Base-by-base conservation (phyloP, 306 rosid species). In the Citrullus colocynthis region DNA sequence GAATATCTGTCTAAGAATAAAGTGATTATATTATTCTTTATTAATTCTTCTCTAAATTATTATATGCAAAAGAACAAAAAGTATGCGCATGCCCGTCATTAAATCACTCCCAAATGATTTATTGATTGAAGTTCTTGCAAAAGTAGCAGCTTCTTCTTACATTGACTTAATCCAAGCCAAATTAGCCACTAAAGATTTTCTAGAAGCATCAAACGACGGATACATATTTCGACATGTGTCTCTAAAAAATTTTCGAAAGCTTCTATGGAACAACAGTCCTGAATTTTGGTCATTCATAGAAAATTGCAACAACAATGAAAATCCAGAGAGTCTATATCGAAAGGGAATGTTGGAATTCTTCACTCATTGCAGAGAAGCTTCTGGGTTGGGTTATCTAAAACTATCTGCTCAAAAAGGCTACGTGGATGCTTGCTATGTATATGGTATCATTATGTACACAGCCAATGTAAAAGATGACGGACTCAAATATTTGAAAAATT, bases 321-420 rank as follows among this genome's bases (percentile, higher is more conserved):
- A 88, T n/a, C 7, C 63, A 1, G 87, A 86, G 56, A 79, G 81
- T 49, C 5, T 62, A 5, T 88, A 81, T 21, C 83, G 86, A 5
- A 83, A 79, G 24, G 92, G 88, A 2, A 81, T 84, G 86, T 18
- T 82, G 0, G 80, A 81, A 17, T 88, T 80, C n/a, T 84, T 88
- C 15, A 64, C 54, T 1, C 32, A 6, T 32, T 13, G 11, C 1
- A 30, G 0, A 12, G n/a, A 57, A 21, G 37, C 64, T 0, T 67
- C 9, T 2, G 91, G 88, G 64, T 49, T 86, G 3, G 55, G 67
- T 9, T 69, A 48, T 21, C 56, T 88, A 41, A 86, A 69, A 16
- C 62, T 24, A 45, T 85, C 90, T 0, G 78, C 84, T 0, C 5
- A 83, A 9, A 71, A 82, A 36, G 85, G 83, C 14, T 88, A 84